Evolutionary conservation across 2,329 filamentous ascomycete species (phyloP), one percentile per base, ranked within the genome.

Genomic region (Coleophoma cylindrospora): DNA sequence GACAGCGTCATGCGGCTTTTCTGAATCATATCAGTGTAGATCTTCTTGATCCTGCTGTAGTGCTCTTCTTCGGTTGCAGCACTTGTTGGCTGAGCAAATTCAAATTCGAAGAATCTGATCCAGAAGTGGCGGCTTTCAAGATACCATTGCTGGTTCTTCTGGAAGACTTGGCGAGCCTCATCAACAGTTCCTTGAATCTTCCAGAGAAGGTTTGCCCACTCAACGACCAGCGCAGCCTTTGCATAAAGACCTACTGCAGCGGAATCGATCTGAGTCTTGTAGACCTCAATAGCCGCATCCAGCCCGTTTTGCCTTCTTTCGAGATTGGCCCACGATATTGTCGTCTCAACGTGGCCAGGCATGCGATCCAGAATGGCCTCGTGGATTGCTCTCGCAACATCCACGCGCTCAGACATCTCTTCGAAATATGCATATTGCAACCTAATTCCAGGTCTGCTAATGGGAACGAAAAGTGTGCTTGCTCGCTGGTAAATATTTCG

Each of bases 351-450:
- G 56, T 92, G 89, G 57, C 88, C 86, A 1, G 92, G 91, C 14
- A 95, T 72, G 51, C 79, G 77, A 56, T 84, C 73, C 33, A 97
- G 75, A 48, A 99, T 86, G 1, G 89, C 85, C 44, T 86, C 79
- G 64, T 96, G 89, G 50, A 99, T 91, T 51, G 89, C 91, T 52
- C 86, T 82, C 11, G 92, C 90, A 36, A 95, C 79, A 54, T 89
- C 86, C 22, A 86, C 72, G 37, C 90, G 83, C 4, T 83, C 89
- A 38, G 80, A 78, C 68, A 89, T 87, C 71, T 99, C 94, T 66
- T 99, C 94, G 57, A 96, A 96, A 60, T 91, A 90, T 13, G 94
- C 92, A 73, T 91, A 97, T 65, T 95, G 89, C 53, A 97, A 76
- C 50, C 94, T 84, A 55, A 95, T 85, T 1, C 84, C 84, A 0